Evolutionary conservation across 306 rosid genomes (phyloP).

Genomic region (Sechiopsis laciniata): DNA sequence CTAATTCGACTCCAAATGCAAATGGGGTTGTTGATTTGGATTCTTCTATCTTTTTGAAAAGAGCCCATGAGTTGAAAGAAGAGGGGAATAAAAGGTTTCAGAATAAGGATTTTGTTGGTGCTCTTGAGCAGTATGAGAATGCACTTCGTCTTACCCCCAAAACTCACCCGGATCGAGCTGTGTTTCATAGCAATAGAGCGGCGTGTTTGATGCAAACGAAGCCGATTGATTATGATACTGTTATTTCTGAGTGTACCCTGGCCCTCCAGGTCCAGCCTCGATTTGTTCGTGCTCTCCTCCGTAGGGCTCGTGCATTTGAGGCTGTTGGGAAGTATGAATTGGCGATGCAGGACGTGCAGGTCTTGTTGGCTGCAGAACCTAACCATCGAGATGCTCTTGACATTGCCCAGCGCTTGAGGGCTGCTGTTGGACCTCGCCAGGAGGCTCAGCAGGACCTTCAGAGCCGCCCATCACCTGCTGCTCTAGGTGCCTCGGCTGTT

Average conservation of each 20-base stretch:
- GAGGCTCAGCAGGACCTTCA: conserved; percentile 93
- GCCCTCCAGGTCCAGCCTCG: conserved; percentile 89
- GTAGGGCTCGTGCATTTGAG: conserved; percentile 80
- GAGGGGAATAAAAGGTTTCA: conserved; percentile 83
- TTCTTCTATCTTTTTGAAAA: conserved; percentile 69
- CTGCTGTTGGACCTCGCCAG: conserved; percentile 69
- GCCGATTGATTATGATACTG: conserved; percentile 79
- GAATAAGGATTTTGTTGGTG: conserved; percentile 77
- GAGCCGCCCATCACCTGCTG: conserved; percentile 99
- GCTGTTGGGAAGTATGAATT: conserved; percentile 72
- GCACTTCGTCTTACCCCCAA: conserved; percentile 80
- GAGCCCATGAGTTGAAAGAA: conserved; percentile 89
- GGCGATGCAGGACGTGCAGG: conserved; percentile 86
- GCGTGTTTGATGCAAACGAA: conserved; percentile 97
- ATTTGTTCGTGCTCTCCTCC: conserved; percentile 70
- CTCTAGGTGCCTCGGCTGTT: conserved; percentile 92
- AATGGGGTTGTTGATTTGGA: conserved; percentile 70
- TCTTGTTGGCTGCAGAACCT: conserved; percentile 62
- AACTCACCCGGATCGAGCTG: conserved; percentile 66
- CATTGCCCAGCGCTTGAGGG: conserved; percentile 63
- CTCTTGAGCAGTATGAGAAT: conserved; percentile 81
- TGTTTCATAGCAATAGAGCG: conserved; percentile 86
- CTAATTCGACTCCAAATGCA: conserved; percentile 38
- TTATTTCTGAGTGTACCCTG: conserved; percentile 80
- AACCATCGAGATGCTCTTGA: conserved; percentile 74